phyloP scores from a whole-genome alignment of 2,329 filamentous ascomycete genomes.

The Ceratocystis cubensis region DNA sequence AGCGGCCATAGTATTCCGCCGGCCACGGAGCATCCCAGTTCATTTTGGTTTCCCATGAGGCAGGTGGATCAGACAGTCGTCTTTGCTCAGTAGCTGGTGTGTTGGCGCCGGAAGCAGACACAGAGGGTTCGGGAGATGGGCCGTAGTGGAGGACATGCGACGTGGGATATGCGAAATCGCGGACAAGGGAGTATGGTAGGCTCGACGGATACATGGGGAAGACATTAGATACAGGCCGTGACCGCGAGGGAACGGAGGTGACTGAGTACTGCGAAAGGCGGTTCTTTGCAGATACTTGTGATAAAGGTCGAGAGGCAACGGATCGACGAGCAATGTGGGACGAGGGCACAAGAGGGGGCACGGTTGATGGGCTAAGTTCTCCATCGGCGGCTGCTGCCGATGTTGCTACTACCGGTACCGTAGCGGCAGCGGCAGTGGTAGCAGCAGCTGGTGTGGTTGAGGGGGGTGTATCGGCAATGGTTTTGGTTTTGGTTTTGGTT shows the following conservation, averaged over 20 bases:
- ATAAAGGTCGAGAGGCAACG: slow-evolving; percentile 52
- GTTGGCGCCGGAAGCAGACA: slow-evolving; percentile 63
- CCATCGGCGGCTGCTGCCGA: slow-evolving; percentile 25
- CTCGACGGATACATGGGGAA: slow-evolving; percentile 78
- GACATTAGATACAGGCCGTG: slow-evolving; percentile 66
- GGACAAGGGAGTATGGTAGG: slow-evolving; percentile 75
- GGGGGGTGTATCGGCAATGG: slow-evolving; percentile 26
- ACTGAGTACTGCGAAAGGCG: slow-evolving; percentile 75
- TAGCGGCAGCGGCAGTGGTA: slow-evolving; percentile 39
- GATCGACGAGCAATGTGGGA: slow-evolving; percentile 43
- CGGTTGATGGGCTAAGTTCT: slow-evolving; percentile 42
- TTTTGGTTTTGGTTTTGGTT: background rate
- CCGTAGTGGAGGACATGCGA: slow-evolving; percentile 87
- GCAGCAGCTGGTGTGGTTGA: slow-evolving; percentile 22
- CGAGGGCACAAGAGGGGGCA: slow-evolving; percentile 47
- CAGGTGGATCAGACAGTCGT: slow-evolving; percentile 70
- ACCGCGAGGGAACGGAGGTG: slow-evolving; percentile 54
- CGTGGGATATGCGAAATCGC: slow-evolving; percentile 85
- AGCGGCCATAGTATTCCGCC: slow-evolving; percentile 43
- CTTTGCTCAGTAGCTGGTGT: slow-evolving; percentile 72
- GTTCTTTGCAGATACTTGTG: slow-evolving; percentile 60
- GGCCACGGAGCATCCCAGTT: slow-evolving; percentile 44
- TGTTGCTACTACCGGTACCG: slow-evolving; percentile 25
- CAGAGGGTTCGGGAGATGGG: slow-evolving; percentile 61
- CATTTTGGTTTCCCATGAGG: slow-evolving; percentile 58